Evolutionary conservation across 257 asterid genomes (phyloP).

Genomic region (Asclepias syriaca): DNA sequence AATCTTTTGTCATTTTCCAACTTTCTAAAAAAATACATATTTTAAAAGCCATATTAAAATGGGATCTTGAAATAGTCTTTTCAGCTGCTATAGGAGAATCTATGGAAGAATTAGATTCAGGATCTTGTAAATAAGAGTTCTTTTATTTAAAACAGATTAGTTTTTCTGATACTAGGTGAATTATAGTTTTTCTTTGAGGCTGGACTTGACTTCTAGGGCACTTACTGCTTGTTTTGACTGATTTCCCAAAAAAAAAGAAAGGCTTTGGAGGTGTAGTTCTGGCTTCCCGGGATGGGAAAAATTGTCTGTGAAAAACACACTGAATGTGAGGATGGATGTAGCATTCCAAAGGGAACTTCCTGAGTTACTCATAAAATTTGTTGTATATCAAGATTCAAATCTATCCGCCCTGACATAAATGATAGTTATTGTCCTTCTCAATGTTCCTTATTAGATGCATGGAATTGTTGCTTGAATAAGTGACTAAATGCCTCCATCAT

Average conservation of each 20-base stretch:
- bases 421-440: neutral
- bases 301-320: conserved; percentile 43
- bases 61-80: neutral
- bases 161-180: neutral
- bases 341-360: conserved; percentile 42
- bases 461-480: too few relatives aligned
- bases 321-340: conserved; percentile 40
- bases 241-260: neutral
- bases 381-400: neutral
- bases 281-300: conserved; percentile 52
- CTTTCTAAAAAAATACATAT: neutral
- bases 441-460: too few relatives aligned
- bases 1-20: neutral
- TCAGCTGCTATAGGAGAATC: neutral
- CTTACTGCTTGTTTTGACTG: neutral
- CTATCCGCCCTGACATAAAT: neutral
- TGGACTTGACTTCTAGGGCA: neutral
- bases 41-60: neutral
- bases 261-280: conserved; percentile 46
- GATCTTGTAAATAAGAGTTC: neutral
- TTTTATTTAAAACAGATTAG: neutral
- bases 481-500: too few relatives aligned
- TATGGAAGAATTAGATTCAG: neutral
- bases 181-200: neutral
- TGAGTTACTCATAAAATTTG: neutral